Conservation (phyloP, 495 filamentous ascomycete genomes). For the Neurospora sp. region DNA sequence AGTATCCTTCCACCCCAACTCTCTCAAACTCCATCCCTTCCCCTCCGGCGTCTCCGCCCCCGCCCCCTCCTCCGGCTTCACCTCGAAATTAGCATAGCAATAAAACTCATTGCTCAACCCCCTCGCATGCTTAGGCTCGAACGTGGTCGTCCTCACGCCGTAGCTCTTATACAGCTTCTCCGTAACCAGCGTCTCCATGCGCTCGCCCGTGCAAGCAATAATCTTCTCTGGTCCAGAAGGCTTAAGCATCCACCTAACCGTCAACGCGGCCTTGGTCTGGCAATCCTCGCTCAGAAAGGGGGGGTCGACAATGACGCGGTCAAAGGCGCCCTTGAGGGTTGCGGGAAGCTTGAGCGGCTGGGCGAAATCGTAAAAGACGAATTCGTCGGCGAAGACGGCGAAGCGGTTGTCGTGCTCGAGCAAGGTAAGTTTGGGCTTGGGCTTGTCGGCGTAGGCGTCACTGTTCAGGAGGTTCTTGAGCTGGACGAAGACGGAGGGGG, state of each 20-base stretch:
- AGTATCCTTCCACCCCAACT: background rate
- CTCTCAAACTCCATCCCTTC: background rate
- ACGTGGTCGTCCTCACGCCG: constrained; percentile 45
- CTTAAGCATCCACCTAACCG: constrained; percentile 57
- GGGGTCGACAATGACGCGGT: constrained; percentile 64
- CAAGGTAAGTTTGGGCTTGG: constrained; percentile 46
- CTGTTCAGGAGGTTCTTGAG: constrained; percentile 52
- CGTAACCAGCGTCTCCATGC: constrained; percentile 44
- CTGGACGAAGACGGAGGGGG: constrained; percentile 66
- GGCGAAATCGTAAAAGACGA: constrained; percentile 61
- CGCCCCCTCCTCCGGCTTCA: constrained; percentile 15
- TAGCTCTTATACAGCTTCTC: constrained; percentile 38
- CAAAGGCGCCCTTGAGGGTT: constrained; percentile 43
- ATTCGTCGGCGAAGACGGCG: constrained; percentile 53
- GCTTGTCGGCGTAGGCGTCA: constrained; percentile 16
- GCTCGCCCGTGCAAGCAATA: constrained; percentile 65
- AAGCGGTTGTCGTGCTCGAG: constrained; percentile 68
- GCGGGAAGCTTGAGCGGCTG: constrained; percentile 50
- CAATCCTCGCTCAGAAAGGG: constrained; percentile 73
- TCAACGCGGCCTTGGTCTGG: constrained; percentile 72
- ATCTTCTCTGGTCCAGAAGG: constrained; percentile 19
- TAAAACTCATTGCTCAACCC: constrained; percentile 69
- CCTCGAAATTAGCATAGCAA: constrained; percentile 67
- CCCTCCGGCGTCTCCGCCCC: background rate
- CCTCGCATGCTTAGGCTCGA: constrained; percentile 53